Evolutionary conservation across 495 filamentous ascomycete species (phyloP).

Genomic region (Neurospora sp.): DNA sequence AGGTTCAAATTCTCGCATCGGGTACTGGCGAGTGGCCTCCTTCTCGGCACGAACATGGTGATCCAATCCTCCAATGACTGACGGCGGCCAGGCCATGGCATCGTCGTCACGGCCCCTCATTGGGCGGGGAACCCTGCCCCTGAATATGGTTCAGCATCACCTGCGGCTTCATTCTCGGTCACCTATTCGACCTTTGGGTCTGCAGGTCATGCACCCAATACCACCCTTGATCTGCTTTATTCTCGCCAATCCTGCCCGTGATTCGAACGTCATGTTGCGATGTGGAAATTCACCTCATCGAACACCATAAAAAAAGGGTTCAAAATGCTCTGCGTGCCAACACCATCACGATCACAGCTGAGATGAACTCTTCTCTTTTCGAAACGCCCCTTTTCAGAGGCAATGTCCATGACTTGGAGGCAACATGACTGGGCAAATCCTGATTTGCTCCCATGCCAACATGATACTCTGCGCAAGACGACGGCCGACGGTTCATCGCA

Average conservation of each 20-base stretch:
- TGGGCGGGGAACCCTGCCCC: not conserved
- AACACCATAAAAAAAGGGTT: not conserved
- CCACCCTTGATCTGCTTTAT: not conserved
- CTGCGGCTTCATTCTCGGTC: not conserved
- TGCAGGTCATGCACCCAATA: not conserved
- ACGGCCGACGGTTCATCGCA: not conserved
- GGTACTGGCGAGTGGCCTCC: not conserved
- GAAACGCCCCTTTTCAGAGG: not conserved
- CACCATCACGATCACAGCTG: not conserved
- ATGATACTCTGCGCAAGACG: not conserved
- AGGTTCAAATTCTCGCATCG: not conserved
- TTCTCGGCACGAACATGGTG: not conserved
- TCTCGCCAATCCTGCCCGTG: not conserved
- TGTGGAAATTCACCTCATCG: not conserved
- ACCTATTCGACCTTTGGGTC: not conserved
- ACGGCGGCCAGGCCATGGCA: not conserved
- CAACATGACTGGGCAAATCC: not conserved
- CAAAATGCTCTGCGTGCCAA: not conserved
- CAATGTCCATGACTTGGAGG: not conserved
- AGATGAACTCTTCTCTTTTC: not conserved
- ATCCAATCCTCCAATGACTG: not conserved
- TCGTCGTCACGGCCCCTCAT: not conserved
- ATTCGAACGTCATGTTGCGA: not conserved
- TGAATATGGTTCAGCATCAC: not conserved
- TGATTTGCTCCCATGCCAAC: not conserved